These are phyloP conservation scores for Linum trigynum DNA, from an alignment of 345 rosid genomes.

Conservation along the genomic window DNA sequence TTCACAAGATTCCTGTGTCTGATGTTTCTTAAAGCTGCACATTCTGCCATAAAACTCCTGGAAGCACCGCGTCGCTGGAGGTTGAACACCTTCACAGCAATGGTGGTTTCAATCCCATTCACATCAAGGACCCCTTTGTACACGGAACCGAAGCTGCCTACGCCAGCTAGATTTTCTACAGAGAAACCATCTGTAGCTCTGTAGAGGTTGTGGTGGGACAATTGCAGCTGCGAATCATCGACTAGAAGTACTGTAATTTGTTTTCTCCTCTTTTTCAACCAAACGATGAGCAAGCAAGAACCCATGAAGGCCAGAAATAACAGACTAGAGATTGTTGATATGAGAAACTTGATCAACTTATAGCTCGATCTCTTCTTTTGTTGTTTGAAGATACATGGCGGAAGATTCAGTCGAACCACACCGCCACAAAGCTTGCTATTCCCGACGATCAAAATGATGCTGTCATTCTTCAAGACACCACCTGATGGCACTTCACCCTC, in stretches of 20 bases:
- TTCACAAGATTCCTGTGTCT: constrained; percentile 5
- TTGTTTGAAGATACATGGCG: constrained; percentile 1
- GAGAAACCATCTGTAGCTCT: too few species aligned
- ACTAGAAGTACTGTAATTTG: not conserved
- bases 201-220: constrained; percentile 4
- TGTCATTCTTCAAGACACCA: not conserved
- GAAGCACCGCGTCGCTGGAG: constrained; percentile 13
- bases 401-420: not conserved
- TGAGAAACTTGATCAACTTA: not conserved
- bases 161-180: constrained; percentile 3
- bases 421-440: not conserved
- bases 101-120: not conserved
- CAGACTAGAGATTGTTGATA: not conserved
- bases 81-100: constrained; percentile 11
- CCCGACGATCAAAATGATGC: not conserved
- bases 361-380: not conserved
- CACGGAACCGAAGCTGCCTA: too few species aligned
- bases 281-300: not conserved
- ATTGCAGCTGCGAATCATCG: not conserved
- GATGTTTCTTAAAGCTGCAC: constrained; percentile 12
- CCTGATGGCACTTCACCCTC: constrained; percentile 19
- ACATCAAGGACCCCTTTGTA: constrained; percentile 16
- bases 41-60: too few species aligned
- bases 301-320: not conserved
- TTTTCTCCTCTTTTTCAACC: constrained; percentile 2